Base-by-base conservation (phyloP, 2,329 filamentous ascomycete genomes). In the Venturia nashicola region DNA sequence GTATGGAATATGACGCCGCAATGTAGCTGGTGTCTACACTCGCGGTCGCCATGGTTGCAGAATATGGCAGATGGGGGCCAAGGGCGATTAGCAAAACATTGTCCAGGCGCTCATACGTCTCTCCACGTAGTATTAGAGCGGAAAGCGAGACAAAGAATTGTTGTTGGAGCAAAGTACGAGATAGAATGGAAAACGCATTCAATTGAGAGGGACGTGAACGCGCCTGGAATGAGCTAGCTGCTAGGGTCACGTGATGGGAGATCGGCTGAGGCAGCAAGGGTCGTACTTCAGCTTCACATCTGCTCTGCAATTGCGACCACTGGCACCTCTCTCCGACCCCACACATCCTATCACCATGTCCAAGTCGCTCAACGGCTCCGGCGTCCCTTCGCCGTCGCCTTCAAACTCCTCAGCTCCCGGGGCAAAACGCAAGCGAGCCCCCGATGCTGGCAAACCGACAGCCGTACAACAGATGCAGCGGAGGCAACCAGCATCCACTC, bases 11-110 rank as follows among this genome's bases (percentile, higher is more conserved):
- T 71, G 90, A 87, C 73, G 84, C 82, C 73, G 88, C 86, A 70
- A 93, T 78, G 76, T 89, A 91, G 76, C 82, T 83, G 68, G 87
- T 78, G 77, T 93, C 89, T 71, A 91, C 51, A 57, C 51, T 57
- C 27, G 32, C 51, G 51, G 51, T 57, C 51, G 51, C 51, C 51
- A 57, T 57, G 51, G 32, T 57, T 57, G 51, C 6, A n/a, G 32
- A 36, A n/a, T 3, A 9, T n/a, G 32, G 32, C 7, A 8, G 16
- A 20, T 55, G 48, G 12, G 48, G 48, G 3, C 18, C 1, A n/a
- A 36, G 18, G 14, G 51, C 51, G 32, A 36, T 57, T 57, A 57
- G 51, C 51, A 57, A 27, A 36, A 34, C 51, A 57, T 57, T 8
- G 14, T 57, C 14, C 27, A 9, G 51, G 51, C 18, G 51, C 7